phyloP scores from a whole-genome alignment of 176 grass and related monocot genomes.

The Ensete glaucum region DNA sequence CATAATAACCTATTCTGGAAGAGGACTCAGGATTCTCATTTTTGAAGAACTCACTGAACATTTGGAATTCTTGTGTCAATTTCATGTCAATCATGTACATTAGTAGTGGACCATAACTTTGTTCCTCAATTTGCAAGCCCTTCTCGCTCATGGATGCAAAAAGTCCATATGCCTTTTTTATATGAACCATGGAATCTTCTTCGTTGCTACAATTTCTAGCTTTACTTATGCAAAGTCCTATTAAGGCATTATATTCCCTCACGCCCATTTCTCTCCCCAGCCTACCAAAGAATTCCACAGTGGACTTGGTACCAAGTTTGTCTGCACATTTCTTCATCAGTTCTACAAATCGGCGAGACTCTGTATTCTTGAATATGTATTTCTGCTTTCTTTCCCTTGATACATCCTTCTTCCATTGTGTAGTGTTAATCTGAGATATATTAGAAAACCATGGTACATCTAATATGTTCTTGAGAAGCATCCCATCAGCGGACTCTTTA shows the following conservation, averaged over 20 bases:
- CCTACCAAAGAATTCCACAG: conserved; percentile 55
- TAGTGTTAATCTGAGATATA: not conserved
- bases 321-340: conserved; percentile 57
- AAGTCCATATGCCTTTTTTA: conserved; percentile 43
- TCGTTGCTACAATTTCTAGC: conserved; percentile 41
- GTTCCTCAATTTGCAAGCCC: conserved; percentile 54
- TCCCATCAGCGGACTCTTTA: conserved; percentile 18
- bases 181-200: conserved; percentile 48
- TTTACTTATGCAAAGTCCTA: conserved; percentile 40
- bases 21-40: conserved; percentile 39
- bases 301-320: conserved; percentile 45
- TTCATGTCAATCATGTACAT: conserved; percentile 60
- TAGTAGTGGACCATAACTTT: conserved; percentile 58
- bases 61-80: conserved; percentile 55
- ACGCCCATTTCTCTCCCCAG: conserved; percentile 62
- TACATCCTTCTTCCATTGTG: conserved; percentile 28
- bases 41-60: conserved; percentile 59
- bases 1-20: conserved; percentile 73
- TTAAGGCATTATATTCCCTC: conserved; percentile 68
- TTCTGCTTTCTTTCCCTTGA: conserved; percentile 59
- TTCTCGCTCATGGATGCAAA: conserved; percentile 52
- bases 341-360: conserved; percentile 44
- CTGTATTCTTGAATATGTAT: conserved; percentile 73
- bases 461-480: conserved; percentile 34
- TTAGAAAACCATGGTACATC: conserved; percentile 40